These are phyloP conservation scores for Aureobasidium leucospermi DNA, from an alignment of 2,329 filamentous ascomycete species.

Conservation along the genomic window DNA sequence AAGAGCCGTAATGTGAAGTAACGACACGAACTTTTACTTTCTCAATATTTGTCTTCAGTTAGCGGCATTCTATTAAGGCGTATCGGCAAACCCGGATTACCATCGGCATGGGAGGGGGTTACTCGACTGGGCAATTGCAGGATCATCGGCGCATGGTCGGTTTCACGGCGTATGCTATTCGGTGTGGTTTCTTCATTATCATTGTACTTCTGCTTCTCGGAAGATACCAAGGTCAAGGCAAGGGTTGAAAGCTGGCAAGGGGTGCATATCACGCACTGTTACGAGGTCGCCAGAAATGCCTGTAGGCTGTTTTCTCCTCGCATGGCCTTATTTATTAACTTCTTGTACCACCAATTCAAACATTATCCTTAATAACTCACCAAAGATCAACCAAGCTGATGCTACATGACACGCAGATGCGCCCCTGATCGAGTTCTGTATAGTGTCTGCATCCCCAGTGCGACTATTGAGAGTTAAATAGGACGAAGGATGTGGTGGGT, in stretches of 20 bases:
- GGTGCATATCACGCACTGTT: neutral
- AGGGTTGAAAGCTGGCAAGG: neutral
- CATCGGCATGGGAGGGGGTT: neutral
- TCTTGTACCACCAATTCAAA: constrained; percentile 3
- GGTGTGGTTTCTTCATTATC: neutral
- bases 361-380: neutral
- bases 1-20: constrained; percentile 21
- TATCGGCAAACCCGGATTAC: constrained; percentile 8
- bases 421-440: neutral
- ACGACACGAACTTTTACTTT: constrained; percentile 8
- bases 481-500: neutral
- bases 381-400: neutral
- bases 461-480: neutral
- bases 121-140: neutral
- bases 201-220: neutral
- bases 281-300: neutral
- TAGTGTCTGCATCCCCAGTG: neutral
- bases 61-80: constrained; percentile 13
- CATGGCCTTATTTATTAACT: constrained; percentile 3
- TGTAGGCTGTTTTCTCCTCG: neutral
- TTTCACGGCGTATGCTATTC: constrained; percentile 4
- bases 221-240: neutral
- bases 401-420: too few species aligned
- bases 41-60: constrained; percentile 11
- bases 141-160: constrained; percentile 7